Base-by-base conservation (phyloP, 495 filamentous ascomycete species). In the Trichoderma virens region DNA sequence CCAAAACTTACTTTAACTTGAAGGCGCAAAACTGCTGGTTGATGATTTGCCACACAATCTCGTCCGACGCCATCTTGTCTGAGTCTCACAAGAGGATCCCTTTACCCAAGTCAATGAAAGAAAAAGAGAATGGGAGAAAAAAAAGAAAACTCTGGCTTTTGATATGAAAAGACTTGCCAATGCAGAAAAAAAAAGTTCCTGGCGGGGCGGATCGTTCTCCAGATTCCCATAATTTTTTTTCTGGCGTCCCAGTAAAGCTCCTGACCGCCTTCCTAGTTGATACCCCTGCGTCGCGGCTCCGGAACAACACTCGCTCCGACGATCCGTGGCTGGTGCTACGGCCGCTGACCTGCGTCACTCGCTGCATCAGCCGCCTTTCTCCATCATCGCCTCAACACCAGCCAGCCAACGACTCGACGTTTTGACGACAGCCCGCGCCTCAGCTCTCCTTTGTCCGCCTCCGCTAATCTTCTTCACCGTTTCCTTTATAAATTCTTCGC, bases 21-120 rank as follows among this genome's bases (percentile, higher is more conserved):
- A 92, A 98, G 59, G 90, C 87, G 78, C 94, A 98, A 74, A 97
- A 97, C 75, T 97, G 91, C 76, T 97, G 87, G 74, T 92, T 91
- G 64, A 97, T 96, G 63, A 95, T 86, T 70, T 93, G 88, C 94
- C 94, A 98, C 69, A 98, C 91, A 68, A 98, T 95, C 75, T 98
- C 94, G 82, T 98, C 94, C 56, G 91, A 96, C 69, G 89, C 60
- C 64, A 65, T 65, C 23, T 64, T 64, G 63, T 14, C 32, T n/a
- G n/a, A n/a, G n/a, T n/a, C n/a, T n/a, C n/a, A n/a, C n/a, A n/a
- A n/a, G n/a, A n/a, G 27, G 28, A 4, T 62, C 8, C 18, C 27
- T 28, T 20, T 25, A 3, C 38, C 38, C 23, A 65, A n/a, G 60
- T 34, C 38, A 30, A 35, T 38, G 30, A 43, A 30, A 62, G 35